Evolutionary conservation across 1,284 basidiomycete species (phyloP).

Genomic region (Pseudozyma pruni): DNA sequence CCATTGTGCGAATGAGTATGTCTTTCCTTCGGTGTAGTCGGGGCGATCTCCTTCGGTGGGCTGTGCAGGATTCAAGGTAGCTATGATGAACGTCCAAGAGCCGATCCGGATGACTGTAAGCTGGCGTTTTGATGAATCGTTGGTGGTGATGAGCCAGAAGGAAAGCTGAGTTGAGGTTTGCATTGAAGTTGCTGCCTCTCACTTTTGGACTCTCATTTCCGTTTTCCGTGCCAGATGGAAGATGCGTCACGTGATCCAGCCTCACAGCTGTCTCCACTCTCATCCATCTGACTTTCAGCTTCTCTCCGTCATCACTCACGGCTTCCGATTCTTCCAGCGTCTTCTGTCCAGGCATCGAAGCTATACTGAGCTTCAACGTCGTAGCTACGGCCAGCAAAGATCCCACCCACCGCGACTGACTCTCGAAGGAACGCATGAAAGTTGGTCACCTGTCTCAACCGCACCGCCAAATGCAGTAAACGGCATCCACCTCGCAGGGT

Average conservation of each 20-base stretch:
- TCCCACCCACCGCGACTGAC: too few relatives aligned
- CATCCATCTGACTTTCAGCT: slow-evolving; percentile 1
- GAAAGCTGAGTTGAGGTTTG: slow-evolving; percentile 9
- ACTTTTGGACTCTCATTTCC: slow-evolving; percentile 9
- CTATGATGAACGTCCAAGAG: too few relatives aligned
- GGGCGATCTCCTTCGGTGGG: not conserved
- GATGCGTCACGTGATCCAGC: slow-evolving; percentile 30
- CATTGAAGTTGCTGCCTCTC: too few relatives aligned
- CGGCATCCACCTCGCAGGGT: slow-evolving; percentile 22
- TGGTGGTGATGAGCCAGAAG: slow-evolving; percentile 7
- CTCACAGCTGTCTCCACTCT: slow-evolving; percentile 20
- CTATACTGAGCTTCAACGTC: too few relatives aligned
- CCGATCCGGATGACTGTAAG: not conserved
- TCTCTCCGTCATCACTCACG: slow-evolving; percentile 2
- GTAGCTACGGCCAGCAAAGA: not conserved
- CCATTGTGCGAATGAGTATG: slow-evolving; percentile 15
- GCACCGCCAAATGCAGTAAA: slow-evolving; percentile 28
- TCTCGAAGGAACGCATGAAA: too few relatives aligned
- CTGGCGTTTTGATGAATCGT: not conserved
- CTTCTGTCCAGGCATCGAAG: not conserved
- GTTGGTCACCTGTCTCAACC: not conserved
- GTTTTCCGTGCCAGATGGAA: slow-evolving; percentile 23
- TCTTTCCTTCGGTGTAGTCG: not conserved
- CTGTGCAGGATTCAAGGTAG: too few relatives aligned
- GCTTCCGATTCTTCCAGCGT: not conserved